Conservation (phyloP, 805 yeast species). For the Kodamaea lidongshanica region DNA sequence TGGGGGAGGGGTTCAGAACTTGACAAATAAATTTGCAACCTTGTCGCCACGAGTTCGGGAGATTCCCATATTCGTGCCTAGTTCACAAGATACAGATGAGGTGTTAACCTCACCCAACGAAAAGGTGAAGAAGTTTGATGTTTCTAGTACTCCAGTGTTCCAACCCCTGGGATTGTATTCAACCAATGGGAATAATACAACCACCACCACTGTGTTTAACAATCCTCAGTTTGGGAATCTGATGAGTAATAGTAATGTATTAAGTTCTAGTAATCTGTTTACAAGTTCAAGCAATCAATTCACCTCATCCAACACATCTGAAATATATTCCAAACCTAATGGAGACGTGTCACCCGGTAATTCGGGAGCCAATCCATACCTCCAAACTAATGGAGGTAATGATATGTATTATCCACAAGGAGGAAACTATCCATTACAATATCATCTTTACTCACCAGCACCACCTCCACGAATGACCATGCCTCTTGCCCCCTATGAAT, state of each 20-base stretch:
- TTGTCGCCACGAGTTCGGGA: conserved; percentile 45
- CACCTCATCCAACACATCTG: too few species aligned
- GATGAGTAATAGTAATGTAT: too few species aligned
- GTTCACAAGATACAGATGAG: conserved; percentile 10
- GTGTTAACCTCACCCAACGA: conserved; percentile 2
- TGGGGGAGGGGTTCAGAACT: conserved; percentile 18
- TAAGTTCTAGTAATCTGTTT: too few species aligned
- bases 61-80: conserved; percentile 46
- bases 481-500: conserved; percentile 63
- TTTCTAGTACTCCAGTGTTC: conserved; percentile 34
- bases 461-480: conserved; percentile 69
- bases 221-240: too few species aligned
- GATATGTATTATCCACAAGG: conserved; percentile 18
- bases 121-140: conserved; percentile 26
- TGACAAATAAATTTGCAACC: conserved; percentile 36
- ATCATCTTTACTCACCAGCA: conserved; percentile 84
- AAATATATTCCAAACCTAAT: too few species aligned
- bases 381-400: conserved; percentile 14
- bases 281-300: too few species aligned
- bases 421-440: conserved; percentile 52
- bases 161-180: conserved; percentile 21
- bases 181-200: conserved; percentile 2
- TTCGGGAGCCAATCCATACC: conserved; percentile 18
- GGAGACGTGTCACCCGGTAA: not conserved
- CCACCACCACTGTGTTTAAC: too few species aligned